Percentiles rank a stretch among this genome's conserved stretches.
phyloP scores from a whole-genome alignment of 2,329 filamentous ascomycete species.

The Sporothrix variecibatus region DNA sequence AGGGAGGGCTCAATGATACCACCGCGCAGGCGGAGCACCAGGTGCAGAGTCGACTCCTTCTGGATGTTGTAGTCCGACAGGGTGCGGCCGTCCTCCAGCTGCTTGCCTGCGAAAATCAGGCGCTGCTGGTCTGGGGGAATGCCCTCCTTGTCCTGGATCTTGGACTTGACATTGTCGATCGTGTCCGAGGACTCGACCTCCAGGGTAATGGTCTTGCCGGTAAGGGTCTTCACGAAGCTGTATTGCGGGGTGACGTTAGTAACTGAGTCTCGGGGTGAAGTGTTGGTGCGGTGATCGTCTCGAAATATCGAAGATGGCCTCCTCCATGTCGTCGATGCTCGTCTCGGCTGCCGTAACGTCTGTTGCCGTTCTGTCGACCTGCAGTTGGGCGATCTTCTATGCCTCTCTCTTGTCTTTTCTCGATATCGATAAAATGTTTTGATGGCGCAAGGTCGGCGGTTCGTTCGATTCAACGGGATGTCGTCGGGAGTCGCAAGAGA shows the following conservation, averaged over 20 bases:
- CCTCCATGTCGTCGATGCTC: conserved; percentile 3
- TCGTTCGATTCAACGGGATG: not conserved
- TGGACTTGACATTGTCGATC: conserved; percentile 99
- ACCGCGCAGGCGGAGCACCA: conserved; percentile 98
- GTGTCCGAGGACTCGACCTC: conserved; percentile 99
- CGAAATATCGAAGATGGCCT: not conserved
- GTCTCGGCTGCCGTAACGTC: not conserved
- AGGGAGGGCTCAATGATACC: conserved; percentile 99
- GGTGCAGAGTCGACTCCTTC: conserved; percentile 98
- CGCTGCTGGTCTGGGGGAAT: conserved; percentile 98
- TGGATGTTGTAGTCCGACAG: conserved; percentile 99
- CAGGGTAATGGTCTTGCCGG: conserved; percentile 99
- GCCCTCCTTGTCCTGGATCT: conserved; percentile 99
- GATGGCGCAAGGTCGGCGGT: not conserved
- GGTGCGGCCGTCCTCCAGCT: conserved; percentile 97
- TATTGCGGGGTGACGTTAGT: conserved; percentile 27
- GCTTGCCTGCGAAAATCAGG: conserved; percentile 98
- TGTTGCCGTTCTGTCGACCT: not conserved
- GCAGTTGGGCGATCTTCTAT: not conserved
- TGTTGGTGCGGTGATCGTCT: not conserved
- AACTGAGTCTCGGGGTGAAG: not conserved
- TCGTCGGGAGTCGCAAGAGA: conserved; percentile 5
- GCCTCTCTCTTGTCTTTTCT: not conserved
- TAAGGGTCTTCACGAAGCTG: conserved; percentile 99
- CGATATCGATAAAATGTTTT: not conserved